Conservation (phyloP, 352 stramenopile species). For the Pythium sukuiense region DNA sequence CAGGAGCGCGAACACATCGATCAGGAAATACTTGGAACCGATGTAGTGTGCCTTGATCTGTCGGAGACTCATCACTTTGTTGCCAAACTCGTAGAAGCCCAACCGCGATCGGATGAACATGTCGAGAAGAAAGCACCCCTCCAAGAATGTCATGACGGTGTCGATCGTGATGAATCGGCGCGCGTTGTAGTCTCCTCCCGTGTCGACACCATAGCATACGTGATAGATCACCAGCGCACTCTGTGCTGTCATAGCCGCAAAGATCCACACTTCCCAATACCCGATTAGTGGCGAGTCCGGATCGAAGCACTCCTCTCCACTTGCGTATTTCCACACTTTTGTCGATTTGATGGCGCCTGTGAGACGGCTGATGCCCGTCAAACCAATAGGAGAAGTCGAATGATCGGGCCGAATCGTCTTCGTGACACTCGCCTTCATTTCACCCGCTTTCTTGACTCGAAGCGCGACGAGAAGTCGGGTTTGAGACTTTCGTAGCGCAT, state of each 20-base stretch:
- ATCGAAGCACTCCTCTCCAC: conserved; percentile 37
- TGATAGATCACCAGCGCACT: conserved; percentile 47
- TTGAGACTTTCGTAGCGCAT: conserved; percentile 33
- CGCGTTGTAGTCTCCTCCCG: background rate
- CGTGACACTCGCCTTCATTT: conserved; percentile 30
- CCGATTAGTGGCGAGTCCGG: conserved; percentile 48
- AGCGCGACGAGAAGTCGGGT: conserved; percentile 28
- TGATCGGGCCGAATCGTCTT: background rate
- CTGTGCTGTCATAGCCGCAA: conserved; percentile 42
- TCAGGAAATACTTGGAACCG: conserved; percentile 30
- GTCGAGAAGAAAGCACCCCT: conserved; percentile 46
- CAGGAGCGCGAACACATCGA: conserved; percentile 42
- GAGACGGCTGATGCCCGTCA: background rate
- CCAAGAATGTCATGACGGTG: conserved; percentile 35
- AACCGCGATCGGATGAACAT: conserved; percentile 49
- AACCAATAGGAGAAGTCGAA: background rate
- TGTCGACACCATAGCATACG: conserved; percentile 41
- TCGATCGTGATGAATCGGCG: conserved; percentile 31
- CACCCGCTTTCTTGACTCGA: conserved; percentile 32
- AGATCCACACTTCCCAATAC: conserved; percentile 51
- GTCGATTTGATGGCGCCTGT: conserved; percentile 2
- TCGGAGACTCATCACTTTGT: conserved; percentile 57
- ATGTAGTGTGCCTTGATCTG: conserved; percentile 45
- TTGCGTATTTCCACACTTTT: conserved; percentile 5
- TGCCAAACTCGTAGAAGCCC: conserved; percentile 65